phyloP scores from a whole-genome alignment of 2,329 filamentous ascomycete species.

The Saccharata proteae region DNA sequence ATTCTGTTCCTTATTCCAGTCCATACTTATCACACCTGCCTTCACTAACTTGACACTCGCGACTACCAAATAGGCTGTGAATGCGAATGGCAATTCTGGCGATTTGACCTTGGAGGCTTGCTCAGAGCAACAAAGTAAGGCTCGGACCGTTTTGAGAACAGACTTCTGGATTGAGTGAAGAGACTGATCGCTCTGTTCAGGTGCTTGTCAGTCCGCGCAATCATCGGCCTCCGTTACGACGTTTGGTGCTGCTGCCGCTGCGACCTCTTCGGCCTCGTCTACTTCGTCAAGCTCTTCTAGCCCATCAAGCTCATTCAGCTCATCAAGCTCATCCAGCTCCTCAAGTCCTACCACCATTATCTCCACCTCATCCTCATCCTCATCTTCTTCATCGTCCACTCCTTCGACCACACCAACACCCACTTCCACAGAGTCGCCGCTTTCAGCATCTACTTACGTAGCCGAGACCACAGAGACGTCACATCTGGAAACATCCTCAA shows the following conservation, averaged over 20 bases:
- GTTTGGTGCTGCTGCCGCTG: conserved; percentile 3
- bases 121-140: conserved; percentile 1
- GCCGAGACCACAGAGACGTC: conserved; percentile 1
- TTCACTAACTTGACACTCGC: no score
- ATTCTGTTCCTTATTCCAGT: no score
- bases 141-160: no score
- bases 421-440: background rate
- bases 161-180: background rate
- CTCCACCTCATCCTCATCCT: conserved; percentile 2
- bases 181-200: background rate
- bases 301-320: background rate
- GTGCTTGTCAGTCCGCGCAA: conserved; percentile 1
- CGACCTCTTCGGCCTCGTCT: background rate
- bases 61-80: conserved; percentile 5
- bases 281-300: conserved; percentile 1
- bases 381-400: background rate
- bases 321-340: background rate
- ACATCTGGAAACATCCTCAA: conserved; percentile 1
- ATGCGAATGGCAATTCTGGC: conserved; percentile 5
- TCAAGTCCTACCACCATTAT: background rate
- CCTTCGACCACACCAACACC: background rate
- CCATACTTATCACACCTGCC: no score
- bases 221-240: conserved; percentile 3
- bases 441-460: background rate
- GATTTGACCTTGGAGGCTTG: conserved; percentile 6